Conservation (phyloP, 495 filamentous ascomycete genomes). For the Poronia punctata region DNA sequence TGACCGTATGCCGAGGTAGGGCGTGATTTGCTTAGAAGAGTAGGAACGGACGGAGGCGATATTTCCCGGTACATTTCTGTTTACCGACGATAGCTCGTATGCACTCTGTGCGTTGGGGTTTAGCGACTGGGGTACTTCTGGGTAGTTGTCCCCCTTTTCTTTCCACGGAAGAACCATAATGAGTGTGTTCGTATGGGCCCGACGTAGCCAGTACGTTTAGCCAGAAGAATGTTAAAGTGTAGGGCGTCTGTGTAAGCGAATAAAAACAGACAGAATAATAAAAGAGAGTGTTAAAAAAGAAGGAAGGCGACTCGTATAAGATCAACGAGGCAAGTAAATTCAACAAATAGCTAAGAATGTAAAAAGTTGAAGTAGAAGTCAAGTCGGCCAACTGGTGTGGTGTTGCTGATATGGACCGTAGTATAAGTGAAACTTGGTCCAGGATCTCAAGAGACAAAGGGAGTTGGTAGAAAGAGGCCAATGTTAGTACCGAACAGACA, state of each 20-base stretch:
- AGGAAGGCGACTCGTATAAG: too few relatives aligned
- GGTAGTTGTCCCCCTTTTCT: conserved; percentile 24
- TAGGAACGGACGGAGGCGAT: conserved; percentile 8
- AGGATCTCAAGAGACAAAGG: too few relatives aligned
- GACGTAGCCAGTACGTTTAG: not conserved
- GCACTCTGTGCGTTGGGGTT: conserved; percentile 16
- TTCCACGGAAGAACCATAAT: conserved; percentile 14
- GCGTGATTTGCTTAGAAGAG: conserved; percentile 53
- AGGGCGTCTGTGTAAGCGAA: not conserved
- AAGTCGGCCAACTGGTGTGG: too few relatives aligned
- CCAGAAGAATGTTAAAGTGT: not conserved
- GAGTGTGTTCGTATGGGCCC: too few relatives aligned
- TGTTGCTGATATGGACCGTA: too few relatives aligned
- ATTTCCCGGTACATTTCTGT: not conserved
- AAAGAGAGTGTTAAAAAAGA: not conserved
- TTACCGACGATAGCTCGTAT: conserved; percentile 10
- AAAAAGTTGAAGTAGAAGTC: too few relatives aligned
- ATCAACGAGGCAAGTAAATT: too few relatives aligned
- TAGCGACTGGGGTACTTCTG: conserved; percentile 21
- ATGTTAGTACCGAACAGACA: too few relatives aligned
- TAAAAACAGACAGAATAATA: not conserved
- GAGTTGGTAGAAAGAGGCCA: too few relatives aligned
- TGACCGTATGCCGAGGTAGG: conserved; percentile 85
- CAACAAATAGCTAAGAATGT: too few relatives aligned
- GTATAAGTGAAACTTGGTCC: too few relatives aligned